Evolutionary conservation across 2,329 filamentous ascomycete genomes (phyloP).

Genomic region (Cladosporium colombiae): DNA sequence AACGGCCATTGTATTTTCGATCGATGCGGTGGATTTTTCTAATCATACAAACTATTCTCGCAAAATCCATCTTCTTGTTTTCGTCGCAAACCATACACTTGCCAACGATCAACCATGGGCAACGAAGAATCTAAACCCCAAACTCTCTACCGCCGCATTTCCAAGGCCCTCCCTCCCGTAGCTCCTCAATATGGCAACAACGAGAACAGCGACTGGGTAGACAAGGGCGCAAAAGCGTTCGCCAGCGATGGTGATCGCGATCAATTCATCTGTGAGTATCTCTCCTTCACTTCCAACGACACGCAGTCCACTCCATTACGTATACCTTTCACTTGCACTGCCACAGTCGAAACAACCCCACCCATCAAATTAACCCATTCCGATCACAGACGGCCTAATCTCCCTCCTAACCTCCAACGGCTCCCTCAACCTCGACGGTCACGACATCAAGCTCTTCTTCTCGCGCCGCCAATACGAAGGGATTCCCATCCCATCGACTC

Average conservation of each 20-base stretch:
- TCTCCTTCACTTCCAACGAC: neutral
- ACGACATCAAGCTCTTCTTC: constrained; percentile 31
- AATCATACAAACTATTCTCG: neutral
- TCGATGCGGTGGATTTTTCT: too few relatives aligned
- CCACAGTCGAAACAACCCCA: too few relatives aligned
- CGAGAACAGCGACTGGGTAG: constrained; percentile 15
- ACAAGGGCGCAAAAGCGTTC: constrained; percentile 22
- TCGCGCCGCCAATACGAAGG: constrained; percentile 21
- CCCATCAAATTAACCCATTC: neutral
- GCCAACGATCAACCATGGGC: constrained; percentile 8
- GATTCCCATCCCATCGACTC: neutral
- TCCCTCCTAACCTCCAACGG: constrained; percentile 26
- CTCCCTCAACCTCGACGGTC: constrained; percentile 21
- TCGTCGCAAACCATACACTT: neutral
- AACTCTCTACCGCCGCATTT: constrained; percentile 6
- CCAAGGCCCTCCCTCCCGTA: constrained; percentile 11
- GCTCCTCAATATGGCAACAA: constrained; percentile 5
- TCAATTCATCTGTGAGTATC: constrained; percentile 25
- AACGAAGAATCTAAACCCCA: constrained; percentile 11
- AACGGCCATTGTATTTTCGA: neutral
- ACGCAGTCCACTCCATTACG: neutral
- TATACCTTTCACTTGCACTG: too few relatives aligned
- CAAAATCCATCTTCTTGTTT: neutral
- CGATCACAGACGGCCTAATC: constrained; percentile 22
- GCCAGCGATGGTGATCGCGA: constrained; percentile 23